Evolutionary conservation across 2,329 filamentous ascomycete genomes (phyloP).

Genomic region (Myriosclerotinia curreyana): DNA sequence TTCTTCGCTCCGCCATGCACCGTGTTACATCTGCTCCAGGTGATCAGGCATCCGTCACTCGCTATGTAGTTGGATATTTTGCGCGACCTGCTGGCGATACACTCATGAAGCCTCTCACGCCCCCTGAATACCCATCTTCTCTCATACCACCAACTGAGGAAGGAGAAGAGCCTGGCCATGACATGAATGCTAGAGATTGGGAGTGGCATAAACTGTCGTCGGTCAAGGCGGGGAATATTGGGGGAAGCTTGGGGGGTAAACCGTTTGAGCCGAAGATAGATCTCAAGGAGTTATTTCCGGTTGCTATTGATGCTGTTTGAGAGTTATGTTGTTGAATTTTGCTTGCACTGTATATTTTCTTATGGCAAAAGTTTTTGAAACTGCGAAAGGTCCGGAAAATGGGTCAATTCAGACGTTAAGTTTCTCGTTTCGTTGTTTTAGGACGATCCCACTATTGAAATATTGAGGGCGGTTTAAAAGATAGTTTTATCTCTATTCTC

Average conservation of each 20-base stretch:
- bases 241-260: conserved; percentile 6
- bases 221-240: conserved; percentile 7
- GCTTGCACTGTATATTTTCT: no score
- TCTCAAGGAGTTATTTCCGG: neutral
- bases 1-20: conserved; percentile 35
- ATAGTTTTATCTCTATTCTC: no score
- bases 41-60: conserved; percentile 24
- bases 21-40: conserved; percentile 35
- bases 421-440: no score
- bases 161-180: conserved; percentile 10
- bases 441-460: no score
- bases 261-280: neutral
- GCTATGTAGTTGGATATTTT: conserved; percentile 54
- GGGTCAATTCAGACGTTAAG: no score
- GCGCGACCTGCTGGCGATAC: conserved; percentile 46
- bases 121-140: conserved; percentile 7
- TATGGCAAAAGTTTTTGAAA: no score
- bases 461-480: no score
- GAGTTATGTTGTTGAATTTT: neutral
- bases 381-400: no score
- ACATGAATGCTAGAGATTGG: conserved; percentile 23
- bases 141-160: conserved; percentile 13
- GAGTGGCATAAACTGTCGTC: conserved; percentile 20
- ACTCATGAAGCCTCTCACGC: conserved; percentile 29
- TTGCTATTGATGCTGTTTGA: neutral